A percentile compares a stretch with the other conserved stretches of the same genome.
Evolutionary conservation across 768 basidiomycete species (phyloP).

Genomic region (Galerina marginata): DNA sequence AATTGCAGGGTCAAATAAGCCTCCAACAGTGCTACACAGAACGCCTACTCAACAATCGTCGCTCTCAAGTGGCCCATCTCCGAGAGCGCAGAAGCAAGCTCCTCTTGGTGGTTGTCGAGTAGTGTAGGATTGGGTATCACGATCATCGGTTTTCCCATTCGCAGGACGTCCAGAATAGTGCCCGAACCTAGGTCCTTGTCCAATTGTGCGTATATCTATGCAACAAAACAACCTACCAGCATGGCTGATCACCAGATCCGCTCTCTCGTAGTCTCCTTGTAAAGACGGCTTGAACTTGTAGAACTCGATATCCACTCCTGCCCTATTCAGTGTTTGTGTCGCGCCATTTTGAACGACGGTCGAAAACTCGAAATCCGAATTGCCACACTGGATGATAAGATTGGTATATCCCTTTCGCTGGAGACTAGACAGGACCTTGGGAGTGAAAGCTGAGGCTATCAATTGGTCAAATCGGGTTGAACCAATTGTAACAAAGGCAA

Average conservation of each 20-base stretch:
- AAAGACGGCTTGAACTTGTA: conserved; percentile 82
- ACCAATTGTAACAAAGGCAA: conserved; percentile 84
- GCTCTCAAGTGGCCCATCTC: conserved; percentile 61
- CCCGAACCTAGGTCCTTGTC: conserved; percentile 73
- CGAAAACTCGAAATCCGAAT: conserved; percentile 55
- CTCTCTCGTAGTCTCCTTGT: conserved; percentile 61
- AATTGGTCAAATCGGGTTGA: conserved; percentile 87
- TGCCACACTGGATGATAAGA: conserved; percentile 81
- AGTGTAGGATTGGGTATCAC: conserved; percentile 89
- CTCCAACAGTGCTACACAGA: neutral
- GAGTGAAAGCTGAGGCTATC: conserved; percentile 62
- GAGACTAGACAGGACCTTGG: conserved; percentile 62
- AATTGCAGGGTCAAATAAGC: neutral
- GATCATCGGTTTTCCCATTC: conserved; percentile 77
- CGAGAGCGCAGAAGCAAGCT: conserved; percentile 76
- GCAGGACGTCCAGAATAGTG: conserved; percentile 88
- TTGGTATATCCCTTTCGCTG: conserved; percentile 56
- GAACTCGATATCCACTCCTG: conserved; percentile 61
- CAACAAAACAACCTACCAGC: conserved; percentile 65
- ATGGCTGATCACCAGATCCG: conserved; percentile 90
- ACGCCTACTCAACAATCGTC: conserved; percentile 62
- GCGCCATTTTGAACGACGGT: conserved; percentile 34
- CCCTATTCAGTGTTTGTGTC: conserved; percentile 29
- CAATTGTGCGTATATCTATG: neutral
- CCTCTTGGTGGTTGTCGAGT: conserved; percentile 92